Conservation (phyloP, 441 rosid species). For the Arabidopsis hybrid region DNA sequence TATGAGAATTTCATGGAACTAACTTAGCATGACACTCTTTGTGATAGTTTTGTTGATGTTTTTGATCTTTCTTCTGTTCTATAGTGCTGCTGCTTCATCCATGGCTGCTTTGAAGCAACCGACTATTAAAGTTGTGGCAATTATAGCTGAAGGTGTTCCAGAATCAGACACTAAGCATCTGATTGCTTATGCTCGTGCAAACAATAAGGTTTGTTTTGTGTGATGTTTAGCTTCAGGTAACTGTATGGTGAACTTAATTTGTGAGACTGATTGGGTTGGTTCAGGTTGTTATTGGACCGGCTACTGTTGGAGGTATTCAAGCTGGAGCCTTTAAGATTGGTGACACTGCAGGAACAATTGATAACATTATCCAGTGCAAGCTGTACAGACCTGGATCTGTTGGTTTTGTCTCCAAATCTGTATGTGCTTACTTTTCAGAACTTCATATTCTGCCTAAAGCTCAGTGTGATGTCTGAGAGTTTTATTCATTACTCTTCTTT, state of each 20-base stretch:
- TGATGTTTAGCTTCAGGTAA: constrained; percentile 15
- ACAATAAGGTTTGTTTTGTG: constrained; percentile 72
- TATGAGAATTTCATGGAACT: not conserved
- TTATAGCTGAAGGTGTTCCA: constrained; percentile 99
- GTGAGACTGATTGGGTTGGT: constrained; percentile 35
- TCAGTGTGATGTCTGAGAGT: constrained; percentile 11
- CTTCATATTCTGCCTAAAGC: not conserved
- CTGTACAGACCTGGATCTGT: constrained; percentile 96
- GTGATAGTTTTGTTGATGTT: constrained; percentile 2
- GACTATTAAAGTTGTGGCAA: constrained; percentile 92
- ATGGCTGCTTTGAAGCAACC: constrained; percentile 98
- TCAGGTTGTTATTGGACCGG: constrained; percentile 98
- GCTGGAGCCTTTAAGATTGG: constrained; percentile 99
- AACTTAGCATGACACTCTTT: constrained; percentile 5
- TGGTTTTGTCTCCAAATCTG: constrained; percentile 98
- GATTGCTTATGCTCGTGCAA: constrained; percentile 90
- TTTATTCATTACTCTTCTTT: constrained; percentile 23
- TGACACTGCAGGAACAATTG: constrained; percentile 98
- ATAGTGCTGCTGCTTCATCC: constrained; percentile 97
- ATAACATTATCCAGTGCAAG: constrained; percentile 89
- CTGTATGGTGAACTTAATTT: not conserved
- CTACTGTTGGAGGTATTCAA: constrained; percentile 98
- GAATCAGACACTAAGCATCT: constrained; percentile 91
- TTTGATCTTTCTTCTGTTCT: constrained; percentile 13
- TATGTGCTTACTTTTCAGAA: constrained; percentile 47